These are phyloP conservation scores for Leucoagaricus sp. DNA, from an alignment of 1,284 basidiomycete genomes.

Conservation along the genomic window DNA sequence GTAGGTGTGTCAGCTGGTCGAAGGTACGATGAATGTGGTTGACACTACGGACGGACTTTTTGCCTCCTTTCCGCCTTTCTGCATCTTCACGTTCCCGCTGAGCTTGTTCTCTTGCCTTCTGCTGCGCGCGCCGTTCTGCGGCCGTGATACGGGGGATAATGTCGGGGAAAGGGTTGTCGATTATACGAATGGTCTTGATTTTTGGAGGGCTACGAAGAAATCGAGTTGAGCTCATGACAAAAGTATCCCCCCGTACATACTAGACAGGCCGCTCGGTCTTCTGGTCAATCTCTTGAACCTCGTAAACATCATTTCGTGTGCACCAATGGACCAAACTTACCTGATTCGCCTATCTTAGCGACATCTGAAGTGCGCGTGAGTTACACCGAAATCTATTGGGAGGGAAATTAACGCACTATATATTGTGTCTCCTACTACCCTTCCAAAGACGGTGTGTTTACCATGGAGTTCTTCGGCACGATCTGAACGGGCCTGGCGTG, in stretches of 20 bases:
- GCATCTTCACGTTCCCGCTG: constrained; percentile 79
- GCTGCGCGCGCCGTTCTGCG: constrained; percentile 83
- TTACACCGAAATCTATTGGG: background rate
- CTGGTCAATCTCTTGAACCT: constrained; percentile 69
- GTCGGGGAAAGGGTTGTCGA: constrained; percentile 94
- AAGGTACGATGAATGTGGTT: background rate
- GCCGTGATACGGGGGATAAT: constrained; percentile 97
- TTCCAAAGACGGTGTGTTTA: constrained; percentile 87
- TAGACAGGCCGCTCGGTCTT: constrained; percentile 81
- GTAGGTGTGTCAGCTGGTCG: constrained; percentile 37
- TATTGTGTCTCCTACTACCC: constrained; percentile 80
- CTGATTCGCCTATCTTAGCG: constrained; percentile 86
- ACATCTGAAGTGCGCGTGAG: constrained; percentile 61
- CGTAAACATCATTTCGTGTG: background rate
- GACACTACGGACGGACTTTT: constrained; percentile 61
- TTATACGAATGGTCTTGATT: constrained; percentile 79
- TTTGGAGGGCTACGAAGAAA: constrained; percentile 77
- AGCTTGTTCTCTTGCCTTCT: constrained; percentile 73
- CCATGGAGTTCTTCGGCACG: constrained; percentile 87
- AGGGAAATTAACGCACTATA: constrained; percentile 65
- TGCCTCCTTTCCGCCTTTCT: constrained; percentile 72
- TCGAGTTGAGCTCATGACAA: constrained; percentile 8
- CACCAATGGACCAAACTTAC: constrained; percentile 39
- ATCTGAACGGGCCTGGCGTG: constrained; percentile 44
- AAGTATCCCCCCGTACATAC: constrained; percentile 45